Evolutionary conservation across 495 filamentous ascomycete species (phyloP).

Genomic region (Xylaria longipes): DNA sequence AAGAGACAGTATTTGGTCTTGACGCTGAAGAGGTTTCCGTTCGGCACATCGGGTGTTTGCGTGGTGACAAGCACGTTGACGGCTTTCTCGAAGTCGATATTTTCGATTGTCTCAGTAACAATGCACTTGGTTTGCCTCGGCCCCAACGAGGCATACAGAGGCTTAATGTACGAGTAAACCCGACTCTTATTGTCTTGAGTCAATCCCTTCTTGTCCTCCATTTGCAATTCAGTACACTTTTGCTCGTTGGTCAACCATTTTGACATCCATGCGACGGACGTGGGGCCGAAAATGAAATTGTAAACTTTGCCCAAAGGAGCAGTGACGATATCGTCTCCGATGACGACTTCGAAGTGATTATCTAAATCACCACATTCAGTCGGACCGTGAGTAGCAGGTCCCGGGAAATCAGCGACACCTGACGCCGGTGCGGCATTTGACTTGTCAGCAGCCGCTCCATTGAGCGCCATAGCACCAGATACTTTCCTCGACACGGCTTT

Average conservation of each 20-base stretch:
- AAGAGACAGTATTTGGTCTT: slow-evolving; percentile 95
- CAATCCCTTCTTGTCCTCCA: slow-evolving; percentile 81
- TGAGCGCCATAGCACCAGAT: slow-evolving; percentile 62
- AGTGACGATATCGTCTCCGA: slow-evolving; percentile 84
- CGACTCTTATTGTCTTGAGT: slow-evolving; percentile 74
- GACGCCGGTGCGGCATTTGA: slow-evolving; percentile 57
- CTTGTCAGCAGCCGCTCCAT: slow-evolving; percentile 58
- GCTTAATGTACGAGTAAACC: slow-evolving; percentile 90
- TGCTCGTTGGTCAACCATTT: slow-evolving; percentile 88
- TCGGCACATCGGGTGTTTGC: slow-evolving; percentile 94
- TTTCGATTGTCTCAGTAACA: slow-evolving; percentile 80
- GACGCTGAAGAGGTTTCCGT: slow-evolving; percentile 84
- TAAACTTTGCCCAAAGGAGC: slow-evolving; percentile 95
- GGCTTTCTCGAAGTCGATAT: slow-evolving; percentile 85
- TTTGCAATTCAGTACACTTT: slow-evolving; percentile 83
- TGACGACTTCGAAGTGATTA: slow-evolving; percentile 80
- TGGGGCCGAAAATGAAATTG: slow-evolving; percentile 81
- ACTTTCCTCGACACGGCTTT: slow-evolving; percentile 68
- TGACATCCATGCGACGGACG: slow-evolving; percentile 76
- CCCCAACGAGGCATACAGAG: slow-evolving; percentile 80
- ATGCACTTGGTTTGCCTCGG: slow-evolving; percentile 96
- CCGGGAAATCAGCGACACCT: slow-evolving; percentile 74
- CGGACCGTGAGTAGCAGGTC: slow-evolving; percentile 79
- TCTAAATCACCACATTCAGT: slow-evolving; percentile 81
- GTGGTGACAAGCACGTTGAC: slow-evolving; percentile 79